Evolutionary conservation across 345 rosid genomes (phyloP).

Genomic region (Reutealis trisperma): DNA sequence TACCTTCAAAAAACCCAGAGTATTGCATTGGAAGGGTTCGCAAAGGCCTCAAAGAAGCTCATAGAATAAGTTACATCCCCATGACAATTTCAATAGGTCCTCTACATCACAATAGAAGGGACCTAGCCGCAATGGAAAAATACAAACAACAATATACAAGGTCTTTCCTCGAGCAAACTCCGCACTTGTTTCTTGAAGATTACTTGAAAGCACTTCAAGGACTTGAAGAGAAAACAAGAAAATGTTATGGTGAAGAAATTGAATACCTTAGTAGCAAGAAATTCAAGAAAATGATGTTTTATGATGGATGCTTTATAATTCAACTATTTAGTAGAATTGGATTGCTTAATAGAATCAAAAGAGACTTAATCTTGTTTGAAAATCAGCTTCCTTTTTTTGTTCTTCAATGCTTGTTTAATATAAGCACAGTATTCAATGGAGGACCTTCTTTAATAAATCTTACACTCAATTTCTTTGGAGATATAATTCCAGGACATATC

Average conservation of each 20-base stretch:
- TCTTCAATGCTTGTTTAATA: neutral
- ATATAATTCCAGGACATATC: neutral
- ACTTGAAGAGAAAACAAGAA: neutral
- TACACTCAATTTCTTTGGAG: neutral
- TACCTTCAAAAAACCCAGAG: neutral
- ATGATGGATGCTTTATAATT: neutral
- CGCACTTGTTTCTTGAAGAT: neutral
- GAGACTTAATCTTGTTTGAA: neutral
- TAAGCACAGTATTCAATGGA: conserved; percentile 2
- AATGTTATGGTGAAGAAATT: neutral
- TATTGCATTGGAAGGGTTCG: neutral
- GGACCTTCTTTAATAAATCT: neutral
- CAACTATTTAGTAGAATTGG: neutral
- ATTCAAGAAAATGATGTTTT: conserved; percentile 2
- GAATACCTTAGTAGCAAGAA: neutral
- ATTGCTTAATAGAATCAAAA: neutral
- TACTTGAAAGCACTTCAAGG: neutral
- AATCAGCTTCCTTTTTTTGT: neutral
- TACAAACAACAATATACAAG: neutral
- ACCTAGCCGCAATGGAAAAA: neutral
- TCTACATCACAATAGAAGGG: neutral
- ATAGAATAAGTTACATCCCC: neutral
- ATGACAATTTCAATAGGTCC: conserved; percentile 6
- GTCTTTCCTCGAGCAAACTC: neutral
- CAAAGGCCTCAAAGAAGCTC: neutral